These are phyloP conservation scores for Tetrapisispora fleetii DNA, from an alignment of 805 yeast species.

Conservation along the genomic window DNA sequence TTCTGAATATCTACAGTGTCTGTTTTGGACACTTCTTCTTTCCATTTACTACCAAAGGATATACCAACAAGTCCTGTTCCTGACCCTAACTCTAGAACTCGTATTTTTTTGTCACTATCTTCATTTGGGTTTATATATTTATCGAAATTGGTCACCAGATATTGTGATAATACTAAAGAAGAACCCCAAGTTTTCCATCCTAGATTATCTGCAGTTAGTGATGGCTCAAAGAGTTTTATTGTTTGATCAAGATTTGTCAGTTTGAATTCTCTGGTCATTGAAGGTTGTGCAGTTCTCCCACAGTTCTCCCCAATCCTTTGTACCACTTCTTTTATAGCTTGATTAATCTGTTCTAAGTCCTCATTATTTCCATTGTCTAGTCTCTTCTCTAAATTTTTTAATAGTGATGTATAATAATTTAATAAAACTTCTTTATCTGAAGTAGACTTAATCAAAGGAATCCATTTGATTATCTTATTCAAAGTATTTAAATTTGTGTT, in stretches of 20 bases:
- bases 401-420: slow-evolving; percentile 33
- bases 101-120: slow-evolving; percentile 6
- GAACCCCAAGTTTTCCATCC: slow-evolving; percentile 98
- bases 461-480: slow-evolving; percentile 24
- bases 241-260: slow-evolving; percentile 31
- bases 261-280: slow-evolving; percentile 48
- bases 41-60: slow-evolving; percentile 34
- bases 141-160: slow-evolving; percentile 29
- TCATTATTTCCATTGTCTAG: slow-evolving; percentile 1
- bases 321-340: slow-evolving; percentile 42
- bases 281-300: slow-evolving; percentile 78
- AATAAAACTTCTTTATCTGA: slow-evolving; percentile 40
- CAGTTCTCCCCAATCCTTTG: slow-evolving; percentile 65
- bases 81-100: slow-evolving; percentile 73
- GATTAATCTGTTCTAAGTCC: background rate
- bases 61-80: slow-evolving; percentile 93
- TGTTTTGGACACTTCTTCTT: slow-evolving; percentile 13
- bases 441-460: slow-evolving; percentile 33
- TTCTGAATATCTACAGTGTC: slow-evolving; percentile 30
- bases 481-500: slow-evolving; percentile 18
- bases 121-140: background rate
- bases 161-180: slow-evolving; percentile 53
- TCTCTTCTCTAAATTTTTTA: slow-evolving; percentile 21
- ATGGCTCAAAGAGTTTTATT: slow-evolving; percentile 58
- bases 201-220: slow-evolving; percentile 73